Evolutionary conservation across 2,329 filamentous ascomycete species (phyloP), one percentile per base, ranked within the genome.

Genomic region (Nemania abortiva): DNA sequence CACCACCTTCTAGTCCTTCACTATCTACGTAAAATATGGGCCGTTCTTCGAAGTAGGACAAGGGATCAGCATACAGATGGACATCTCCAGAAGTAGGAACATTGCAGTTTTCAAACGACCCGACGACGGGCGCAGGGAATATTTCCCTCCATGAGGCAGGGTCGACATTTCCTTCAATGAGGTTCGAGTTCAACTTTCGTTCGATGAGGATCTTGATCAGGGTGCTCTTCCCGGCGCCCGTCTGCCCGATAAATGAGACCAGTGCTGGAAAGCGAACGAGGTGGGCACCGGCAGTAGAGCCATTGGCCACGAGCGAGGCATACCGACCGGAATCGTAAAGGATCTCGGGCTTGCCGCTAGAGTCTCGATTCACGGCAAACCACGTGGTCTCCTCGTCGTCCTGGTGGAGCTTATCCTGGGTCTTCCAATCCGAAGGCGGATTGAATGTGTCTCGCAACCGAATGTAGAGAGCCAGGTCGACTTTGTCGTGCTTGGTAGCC

Each of bases 11-110:
- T 6, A 86, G 76, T 0, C 84, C 84, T 77, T 86, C 84, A 65
- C 84, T 85, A 66, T 86, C 84, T 37, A 84, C 83, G 64, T 81
- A 84, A 2, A 86, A 74, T 9, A 85, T 76, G 0, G 84, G 84
- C 2, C 76, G 68, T 2, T 77, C 69, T 5, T 77, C 73, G 9
- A 68, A 58, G n/a, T 74, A 76, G 2, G 81, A 82, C 0, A 72
- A 65, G 1, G 84, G 84, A 65, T 86, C 84, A 1, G 76, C 70
- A 66, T 86, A 86, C 0, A 86, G 74, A 74, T 86, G 84, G 1
- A 85, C 83, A 70, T 84, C 83, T 13, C 76, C 83, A 6, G 82
- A 82, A 2, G 83, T 85, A 0, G 84, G 82, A 3, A 82, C 54
- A 54, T 79, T 78, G 74, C 11, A 76, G 71, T 34, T 77, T 74